These are phyloP conservation scores for Stephania japonica DNA, from an alignment of 164 flowering plant species.

Conservation along the genomic window DNA sequence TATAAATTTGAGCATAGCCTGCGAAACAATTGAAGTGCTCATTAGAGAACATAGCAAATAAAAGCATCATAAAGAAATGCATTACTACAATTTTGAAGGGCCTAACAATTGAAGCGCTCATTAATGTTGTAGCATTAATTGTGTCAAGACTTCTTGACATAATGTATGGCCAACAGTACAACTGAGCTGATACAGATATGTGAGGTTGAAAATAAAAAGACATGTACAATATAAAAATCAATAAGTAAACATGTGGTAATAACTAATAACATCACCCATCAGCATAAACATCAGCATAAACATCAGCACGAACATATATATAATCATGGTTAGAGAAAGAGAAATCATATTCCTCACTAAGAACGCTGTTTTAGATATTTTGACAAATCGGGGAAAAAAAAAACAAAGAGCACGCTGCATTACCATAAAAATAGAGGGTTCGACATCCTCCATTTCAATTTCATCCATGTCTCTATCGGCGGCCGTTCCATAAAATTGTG, in stretches of 20 bases:
- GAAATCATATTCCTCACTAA: neutral
- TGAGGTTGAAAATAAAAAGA: neutral
- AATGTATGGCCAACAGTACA: neutral
- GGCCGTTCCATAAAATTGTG: slow-evolving; percentile 80
- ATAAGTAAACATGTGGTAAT: neutral
- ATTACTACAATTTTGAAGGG: neutral
- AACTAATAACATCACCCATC: no score
- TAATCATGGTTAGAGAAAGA: neutral
- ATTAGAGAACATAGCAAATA: slow-evolving; percentile 4
- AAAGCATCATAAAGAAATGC: neutral
- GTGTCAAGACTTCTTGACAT: neutral
- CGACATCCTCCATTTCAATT: slow-evolving; percentile 59
- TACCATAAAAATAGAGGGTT: slow-evolving; percentile 83
- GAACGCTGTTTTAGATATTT: neutral
- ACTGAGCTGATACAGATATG: neutral
- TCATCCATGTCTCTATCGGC: slow-evolving; percentile 59
- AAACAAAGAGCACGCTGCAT: neutral
- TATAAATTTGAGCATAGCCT: slow-evolving; percentile 81
- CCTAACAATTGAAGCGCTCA: no score
- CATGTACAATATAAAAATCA: neutral
- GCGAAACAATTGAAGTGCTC: slow-evolving; percentile 16
- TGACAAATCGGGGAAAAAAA: neutral
- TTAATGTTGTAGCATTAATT: no score
- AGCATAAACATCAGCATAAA: neutral
- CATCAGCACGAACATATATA: neutral